Evolutionary conservation across 139 green algal species (phyloP), one percentile per base, ranked within the genome.

Genomic region (Chlamydomonas sp.): DNA sequence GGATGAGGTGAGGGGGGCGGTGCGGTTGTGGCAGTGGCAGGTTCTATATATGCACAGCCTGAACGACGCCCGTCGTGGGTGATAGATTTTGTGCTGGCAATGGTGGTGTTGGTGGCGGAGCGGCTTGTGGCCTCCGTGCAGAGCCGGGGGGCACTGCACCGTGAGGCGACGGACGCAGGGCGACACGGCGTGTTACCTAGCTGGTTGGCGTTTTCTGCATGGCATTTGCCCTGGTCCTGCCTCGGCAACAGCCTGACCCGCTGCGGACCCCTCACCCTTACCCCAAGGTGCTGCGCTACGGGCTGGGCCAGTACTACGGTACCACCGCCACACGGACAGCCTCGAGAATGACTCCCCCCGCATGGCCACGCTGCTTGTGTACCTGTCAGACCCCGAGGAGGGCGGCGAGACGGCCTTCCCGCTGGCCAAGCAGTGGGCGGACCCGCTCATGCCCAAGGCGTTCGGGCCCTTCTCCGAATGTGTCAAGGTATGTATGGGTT

Each of bases 351-450:
- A 95, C 63, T 89, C 78, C n/a, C 81, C 86, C 61, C 84, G 94
- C 61, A 83, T 94, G 67, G 93, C 92, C 84, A 98, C 96, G 0
- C 91, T 98, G 57, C 92, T 98, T 78, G 75, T 98, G 64, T 98
- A 97, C 89, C 83, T 96, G 18, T 63, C 72, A 0, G 88, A 91
- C 68, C 80, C 87, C 1, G 87, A 85, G 62, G 77, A 92, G 80
- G 91, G 91, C 49, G 91, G 91, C 4, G 91, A 94, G 91, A 94
- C 91, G n/a, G 92, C 92, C 3, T 94, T 94, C 80, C 92, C 92
- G 18, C 79, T 91, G 72, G 78, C 77, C 63, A 87, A 64, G 15
- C 14, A 90, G n/a, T 96, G 94, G 94, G 75, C 91, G 18, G 63
- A 93, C 72, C 84, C 86, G 1, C 76, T 60, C 2, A 78, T 93